A percentile compares a stretch with the other conserved stretches of the same genome.
Conservation (phyloP, 2,329 filamentous ascomycete genomes). For the Ceratocystis colombiana region DNA sequence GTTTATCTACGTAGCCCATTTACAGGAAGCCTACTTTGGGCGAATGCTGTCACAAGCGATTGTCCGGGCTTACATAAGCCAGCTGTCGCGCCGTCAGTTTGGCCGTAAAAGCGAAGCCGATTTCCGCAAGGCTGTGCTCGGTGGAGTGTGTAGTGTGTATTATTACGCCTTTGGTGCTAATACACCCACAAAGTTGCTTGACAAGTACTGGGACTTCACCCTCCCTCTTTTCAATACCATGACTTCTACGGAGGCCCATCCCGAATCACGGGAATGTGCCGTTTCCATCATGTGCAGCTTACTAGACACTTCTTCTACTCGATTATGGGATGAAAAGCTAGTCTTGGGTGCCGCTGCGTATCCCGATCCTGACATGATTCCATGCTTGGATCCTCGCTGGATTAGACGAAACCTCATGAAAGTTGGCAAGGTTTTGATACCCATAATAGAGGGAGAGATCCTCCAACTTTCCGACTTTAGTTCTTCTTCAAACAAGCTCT, state of each 20-base stretch:
- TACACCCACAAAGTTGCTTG: conserved; percentile 53
- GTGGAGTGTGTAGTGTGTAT: conserved; percentile 66
- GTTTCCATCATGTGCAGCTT: conserved; percentile 60
- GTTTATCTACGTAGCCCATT: conserved; percentile 63
- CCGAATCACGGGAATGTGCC: conserved; percentile 43
- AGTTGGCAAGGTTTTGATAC: conserved; percentile 53
- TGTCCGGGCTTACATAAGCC: conserved; percentile 21
- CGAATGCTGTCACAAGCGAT: conserved; percentile 37
- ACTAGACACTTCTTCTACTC: conserved; percentile 47
- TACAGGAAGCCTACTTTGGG: conserved; percentile 49
- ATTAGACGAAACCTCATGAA: conserved; percentile 58
- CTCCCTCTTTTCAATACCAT: conserved; percentile 39
- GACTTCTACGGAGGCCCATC: conserved; percentile 21
- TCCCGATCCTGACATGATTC: conserved; percentile 61
- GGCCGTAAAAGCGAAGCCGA: conserved; percentile 45
- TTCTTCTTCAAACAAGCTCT: conserved; percentile 35
- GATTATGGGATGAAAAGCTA: conserved; percentile 65
- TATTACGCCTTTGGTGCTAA: conserved; percentile 74
- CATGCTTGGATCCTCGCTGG: conserved; percentile 77
- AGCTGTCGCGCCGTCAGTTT: conserved; percentile 21
- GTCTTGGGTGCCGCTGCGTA: conserved; percentile 51
- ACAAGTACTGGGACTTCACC: conserved; percentile 68
- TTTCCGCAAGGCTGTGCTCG: conserved; percentile 48
- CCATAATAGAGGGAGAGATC: conserved; percentile 53
- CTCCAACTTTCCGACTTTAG: conserved; percentile 51